phyloP scores from a whole-genome alignment of 2,329 filamentous ascomycete genomes.

The Colletotrichum nymphaeae region DNA sequence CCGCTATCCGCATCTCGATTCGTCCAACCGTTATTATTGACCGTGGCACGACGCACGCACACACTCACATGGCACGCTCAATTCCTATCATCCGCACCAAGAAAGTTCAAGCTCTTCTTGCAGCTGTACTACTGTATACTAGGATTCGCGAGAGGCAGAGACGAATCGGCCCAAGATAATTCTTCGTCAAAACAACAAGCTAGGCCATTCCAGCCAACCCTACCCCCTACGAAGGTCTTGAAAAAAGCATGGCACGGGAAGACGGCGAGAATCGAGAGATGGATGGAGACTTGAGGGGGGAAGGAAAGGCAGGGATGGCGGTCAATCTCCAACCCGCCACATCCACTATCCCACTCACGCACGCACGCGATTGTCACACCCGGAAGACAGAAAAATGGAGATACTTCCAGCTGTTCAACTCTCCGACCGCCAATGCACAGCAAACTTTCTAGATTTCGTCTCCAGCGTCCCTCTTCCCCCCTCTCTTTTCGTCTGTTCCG shows the following conservation, averaged over 20 bases:
- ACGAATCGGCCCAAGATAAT: slow-evolving; percentile 14
- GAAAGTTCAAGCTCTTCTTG: slow-evolving; percentile 15
- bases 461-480: neutral
- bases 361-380: slow-evolving; percentile 22
- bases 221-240: neutral
- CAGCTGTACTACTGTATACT: slow-evolving; percentile 17
- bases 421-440: neutral
- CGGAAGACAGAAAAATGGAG: slow-evolving; percentile 11
- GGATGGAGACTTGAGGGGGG: neutral
- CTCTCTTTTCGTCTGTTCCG: neutral
- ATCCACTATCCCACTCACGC: slow-evolving; percentile 8
- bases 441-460: neutral
- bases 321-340: slow-evolving; percentile 12
- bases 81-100: neutral
- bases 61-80: slow-evolving; percentile 2
- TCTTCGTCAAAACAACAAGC: slow-evolving; percentile 4
- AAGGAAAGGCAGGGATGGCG: slow-evolving; percentile 1
- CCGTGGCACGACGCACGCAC: neutral
- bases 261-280: neutral
- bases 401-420: neutral
- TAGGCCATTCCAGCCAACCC: slow-evolving; percentile 3
- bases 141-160: neutral
- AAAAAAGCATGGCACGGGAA: neutral
- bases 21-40: slow-evolving; percentile 3
- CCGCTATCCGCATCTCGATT: neutral